Base-by-base conservation (phyloP, 2,329 filamentous ascomycete species). In the Graphilbum sp. region DNA sequence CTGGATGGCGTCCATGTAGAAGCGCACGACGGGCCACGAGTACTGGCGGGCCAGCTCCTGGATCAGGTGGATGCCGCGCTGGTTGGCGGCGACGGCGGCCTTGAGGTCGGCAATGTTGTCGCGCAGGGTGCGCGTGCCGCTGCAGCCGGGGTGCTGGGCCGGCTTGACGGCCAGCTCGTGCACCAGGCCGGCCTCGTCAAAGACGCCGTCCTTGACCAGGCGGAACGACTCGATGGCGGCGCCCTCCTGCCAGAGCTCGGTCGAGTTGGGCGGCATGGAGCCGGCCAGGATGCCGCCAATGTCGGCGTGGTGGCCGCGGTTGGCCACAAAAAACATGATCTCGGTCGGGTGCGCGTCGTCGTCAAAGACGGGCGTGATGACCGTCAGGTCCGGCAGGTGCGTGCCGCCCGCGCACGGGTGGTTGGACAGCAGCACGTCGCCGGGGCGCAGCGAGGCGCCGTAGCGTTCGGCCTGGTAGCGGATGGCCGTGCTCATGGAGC, bases 341-440 rank as follows among this genome's bases (percentile, higher is more conserved):
- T 79, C 70, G 39, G 77, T 70, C 2, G 70, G 39, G 77, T 70
- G 2, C 73, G 19, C 75, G 18, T n/a, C n/a, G n/a, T n/a, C n/a
- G n/a, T n/a, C n/a, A n/a, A 87, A 88, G 1, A 81, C 79, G 0
- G 82, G 82, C 15, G 81, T 87, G 38, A 85, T 67, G 17, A 86
- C 75, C 0, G 82, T 90, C 41, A 90, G 81, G 50, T 90, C 82
- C 1, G 82, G 82, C 16, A 90, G 59, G 60, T 90, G 83, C 0
- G 83, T 90, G 19, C 83, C 83, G 19, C 83, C 83, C 49, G 76
- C 86, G 52, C 83, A 82, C 0, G 83, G 83, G 49, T 88, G 82
- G 47, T 90, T 90, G 1, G 80, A 81, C 4, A 88, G 78, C 24
- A 90, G 69, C 0, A 88, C 83, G 52, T 90, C 83, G 19, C 83